Evolutionary conservation across 345 rosid genomes (phyloP).

Genomic region (Cardamine resedifolia): DNA sequence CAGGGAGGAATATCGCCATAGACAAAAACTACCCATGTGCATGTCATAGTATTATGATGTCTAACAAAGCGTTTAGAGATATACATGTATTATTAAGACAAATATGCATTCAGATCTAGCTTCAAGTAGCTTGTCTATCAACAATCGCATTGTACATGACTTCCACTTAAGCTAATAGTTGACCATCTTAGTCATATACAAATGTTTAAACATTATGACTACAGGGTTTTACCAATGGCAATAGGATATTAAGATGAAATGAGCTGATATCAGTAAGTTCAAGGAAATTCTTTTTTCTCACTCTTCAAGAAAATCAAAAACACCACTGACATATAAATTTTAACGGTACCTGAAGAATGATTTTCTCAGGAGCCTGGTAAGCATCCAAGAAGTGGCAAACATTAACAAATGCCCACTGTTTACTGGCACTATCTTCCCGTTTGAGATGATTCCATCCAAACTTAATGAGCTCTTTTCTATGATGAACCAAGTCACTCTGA

Average conservation of each 20-base stretch:
- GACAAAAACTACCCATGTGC: conserved; percentile 1
- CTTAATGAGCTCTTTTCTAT: conserved; percentile 96
- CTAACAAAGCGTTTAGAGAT: conserved; percentile 18
- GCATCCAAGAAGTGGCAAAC: conserved; percentile 99
- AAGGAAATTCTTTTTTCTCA: background rate
- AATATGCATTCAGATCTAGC: conserved; percentile 16
- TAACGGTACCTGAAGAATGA: conserved; percentile 81
- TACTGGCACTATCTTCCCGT: conserved; percentile 99
- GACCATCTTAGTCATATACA: conserved; percentile 5
- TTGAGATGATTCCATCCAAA: conserved; percentile 99
- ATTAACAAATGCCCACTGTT: conserved; percentile 99
- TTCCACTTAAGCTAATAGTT: conserved; percentile 5
- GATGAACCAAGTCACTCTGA: conserved; percentile 92
- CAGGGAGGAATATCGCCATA: conserved; percentile 4
- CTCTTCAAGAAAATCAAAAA: conserved; percentile 9
- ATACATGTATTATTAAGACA: background rate
- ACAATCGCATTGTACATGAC: background rate
- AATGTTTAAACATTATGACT: conserved; percentile 3
- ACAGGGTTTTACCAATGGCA: conserved; percentile 7
- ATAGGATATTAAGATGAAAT: conserved; percentile 3
- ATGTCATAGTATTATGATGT: conserved; percentile 16
- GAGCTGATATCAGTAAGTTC: conserved; percentile 1
- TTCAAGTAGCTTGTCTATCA: conserved; percentile 7
- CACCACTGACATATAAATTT: background rate
- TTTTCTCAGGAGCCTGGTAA: conserved; percentile 98